Conservation (phyloP, 306 rosid species). For the Echinosophora koreensis region DNA sequence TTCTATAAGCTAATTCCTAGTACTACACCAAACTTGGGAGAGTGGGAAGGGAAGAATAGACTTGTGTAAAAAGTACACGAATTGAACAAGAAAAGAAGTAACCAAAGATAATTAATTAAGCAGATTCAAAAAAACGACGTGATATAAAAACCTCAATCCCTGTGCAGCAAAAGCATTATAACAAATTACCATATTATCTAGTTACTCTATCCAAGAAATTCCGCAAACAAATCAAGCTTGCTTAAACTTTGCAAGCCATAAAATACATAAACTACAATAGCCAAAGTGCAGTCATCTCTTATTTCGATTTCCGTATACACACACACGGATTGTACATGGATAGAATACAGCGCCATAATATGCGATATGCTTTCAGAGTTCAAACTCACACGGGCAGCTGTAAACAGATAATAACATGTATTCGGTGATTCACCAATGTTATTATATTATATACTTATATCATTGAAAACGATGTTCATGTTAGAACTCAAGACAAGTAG, state of each 20-base stretch:
- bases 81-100: not conserved
- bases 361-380: slow-evolving; percentile 17
- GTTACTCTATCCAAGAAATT: slow-evolving; percentile 18
- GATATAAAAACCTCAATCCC: not conserved
- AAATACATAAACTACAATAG: not conserved
- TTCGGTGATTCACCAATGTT: not conserved
- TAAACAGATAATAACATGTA: slow-evolving; percentile 19
- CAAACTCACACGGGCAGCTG: slow-evolving; percentile 32
- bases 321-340: slow-evolving; percentile 39
- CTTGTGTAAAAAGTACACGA: not conserved
- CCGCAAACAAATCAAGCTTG: not conserved
- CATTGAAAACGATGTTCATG: not conserved
- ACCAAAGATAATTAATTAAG: not conserved
- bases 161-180: not conserved
- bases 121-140: not conserved
- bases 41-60: not conserved
- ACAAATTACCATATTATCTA: not conserved
- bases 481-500: not conserved
- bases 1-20: not conserved
- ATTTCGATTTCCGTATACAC: slow-evolving; percentile 34
- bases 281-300: slow-evolving; percentile 1
- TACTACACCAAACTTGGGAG: not conserved
- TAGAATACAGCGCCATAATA: slow-evolving; percentile 36
- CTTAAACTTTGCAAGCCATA: not conserved
- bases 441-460: not conserved